These are phyloP conservation scores for Calonectria fujianensis DNA, from an alignment of 2,329 filamentous ascomycete species.

Conservation along the genomic window DNA sequence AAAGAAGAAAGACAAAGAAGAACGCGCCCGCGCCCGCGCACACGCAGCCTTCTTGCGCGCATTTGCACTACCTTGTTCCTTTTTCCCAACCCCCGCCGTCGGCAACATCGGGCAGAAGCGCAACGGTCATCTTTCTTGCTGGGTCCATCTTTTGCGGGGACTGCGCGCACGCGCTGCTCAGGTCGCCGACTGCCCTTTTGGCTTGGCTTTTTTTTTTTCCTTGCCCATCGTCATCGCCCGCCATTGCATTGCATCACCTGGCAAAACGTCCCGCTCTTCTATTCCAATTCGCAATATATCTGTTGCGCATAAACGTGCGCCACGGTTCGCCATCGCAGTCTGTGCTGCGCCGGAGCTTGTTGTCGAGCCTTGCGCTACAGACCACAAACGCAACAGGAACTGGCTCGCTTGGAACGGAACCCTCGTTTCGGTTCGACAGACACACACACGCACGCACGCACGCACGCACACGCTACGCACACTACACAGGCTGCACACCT, in stretches of 20 bases:
- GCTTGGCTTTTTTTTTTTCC: conserved; percentile 1
- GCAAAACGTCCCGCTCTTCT: conserved; percentile 20
- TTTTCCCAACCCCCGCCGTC: conserved; percentile 16
- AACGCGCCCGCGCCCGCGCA: conserved; percentile 10
- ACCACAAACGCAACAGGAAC: conserved; percentile 33
- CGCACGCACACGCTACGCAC: conserved; percentile 19
- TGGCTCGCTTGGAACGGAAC: conserved; percentile 47
- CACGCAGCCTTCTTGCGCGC: background rate
- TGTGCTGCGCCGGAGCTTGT: conserved; percentile 35
- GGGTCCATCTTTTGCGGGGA: conserved; percentile 40
- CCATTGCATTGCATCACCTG: conserved; percentile 1
- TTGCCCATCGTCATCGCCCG: conserved; percentile 34
- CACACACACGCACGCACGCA: conserved; percentile 15
- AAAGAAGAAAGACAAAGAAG: background rate
- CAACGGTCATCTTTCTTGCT: conserved; percentile 33
- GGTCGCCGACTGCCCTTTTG: conserved; percentile 10
- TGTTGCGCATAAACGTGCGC: conserved; percentile 33
- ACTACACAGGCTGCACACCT: conserved; percentile 25
- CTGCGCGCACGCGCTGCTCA: conserved; percentile 26
- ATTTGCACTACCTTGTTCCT: conserved; percentile 13
- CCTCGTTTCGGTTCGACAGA: conserved; percentile 41
- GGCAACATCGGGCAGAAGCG: conserved; percentile 39
- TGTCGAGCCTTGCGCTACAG: conserved; percentile 32
- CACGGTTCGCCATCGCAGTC: conserved; percentile 17
- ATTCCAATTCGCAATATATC: conserved; percentile 30